Evolutionary conservation across 2,329 filamentous ascomycete genomes (phyloP).

Genomic region (Zymoseptoria pseudotritici): DNA sequence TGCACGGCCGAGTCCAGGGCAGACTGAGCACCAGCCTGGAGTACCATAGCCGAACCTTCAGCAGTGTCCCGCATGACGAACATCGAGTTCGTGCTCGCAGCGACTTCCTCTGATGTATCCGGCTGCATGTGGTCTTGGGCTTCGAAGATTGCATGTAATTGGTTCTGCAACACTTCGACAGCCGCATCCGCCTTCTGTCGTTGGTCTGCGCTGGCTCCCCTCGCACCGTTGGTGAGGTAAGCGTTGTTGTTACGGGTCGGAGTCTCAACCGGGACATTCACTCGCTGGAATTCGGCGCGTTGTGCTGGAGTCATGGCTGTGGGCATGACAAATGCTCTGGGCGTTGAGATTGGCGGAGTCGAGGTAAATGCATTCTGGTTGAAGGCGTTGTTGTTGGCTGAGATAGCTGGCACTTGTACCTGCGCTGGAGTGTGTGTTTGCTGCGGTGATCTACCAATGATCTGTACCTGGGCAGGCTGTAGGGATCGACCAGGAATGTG

Average conservation of each 20-base stretch:
- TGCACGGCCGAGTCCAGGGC: constrained; percentile 66
- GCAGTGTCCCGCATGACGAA: constrained; percentile 45
- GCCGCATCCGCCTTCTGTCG: constrained; percentile 72
- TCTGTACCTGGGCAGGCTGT: constrained; percentile 1
- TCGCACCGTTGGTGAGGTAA: constrained; percentile 14
- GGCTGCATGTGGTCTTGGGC: constrained; percentile 63
- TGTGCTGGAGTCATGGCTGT: constrained; percentile 24
- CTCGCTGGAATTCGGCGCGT: constrained; percentile 26
- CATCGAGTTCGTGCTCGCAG: constrained; percentile 45
- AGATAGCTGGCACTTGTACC: constrained; percentile 6
- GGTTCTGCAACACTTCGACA: constrained; percentile 60
- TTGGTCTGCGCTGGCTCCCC: constrained; percentile 50
- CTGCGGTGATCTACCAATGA: not conserved
- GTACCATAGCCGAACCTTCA: constrained; percentile 55
- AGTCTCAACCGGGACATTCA: constrained; percentile 12
- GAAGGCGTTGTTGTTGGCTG: not conserved
- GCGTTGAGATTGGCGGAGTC: constrained; percentile 1
- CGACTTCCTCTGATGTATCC: constrained; percentile 39
- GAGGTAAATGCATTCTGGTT: not conserved
- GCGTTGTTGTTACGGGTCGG: constrained; percentile 13
- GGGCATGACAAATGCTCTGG: constrained; percentile 19
- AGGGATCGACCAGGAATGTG: not conserved
- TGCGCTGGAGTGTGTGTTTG: constrained; percentile 4
- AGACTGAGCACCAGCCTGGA: constrained; percentile 61
- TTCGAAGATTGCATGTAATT: constrained; percentile 66